Conservation (phyloP, 495 filamentous ascomycete genomes). For the Penicillium ochrochloron region DNA sequence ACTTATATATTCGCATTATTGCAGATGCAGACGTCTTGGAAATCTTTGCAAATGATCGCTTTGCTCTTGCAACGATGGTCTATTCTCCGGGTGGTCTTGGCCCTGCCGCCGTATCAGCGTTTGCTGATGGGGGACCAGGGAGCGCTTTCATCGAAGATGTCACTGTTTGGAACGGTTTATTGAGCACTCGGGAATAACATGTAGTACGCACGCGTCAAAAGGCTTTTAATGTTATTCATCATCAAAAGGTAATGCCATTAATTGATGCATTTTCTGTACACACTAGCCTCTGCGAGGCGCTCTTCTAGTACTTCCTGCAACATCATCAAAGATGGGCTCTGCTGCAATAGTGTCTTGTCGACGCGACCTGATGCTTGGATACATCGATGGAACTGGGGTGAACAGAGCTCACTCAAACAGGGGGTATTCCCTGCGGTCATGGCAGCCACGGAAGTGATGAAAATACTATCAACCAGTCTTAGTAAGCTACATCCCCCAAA, state of each 20-base stretch:
- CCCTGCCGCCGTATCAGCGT: neutral
- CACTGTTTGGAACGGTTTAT: neutral
- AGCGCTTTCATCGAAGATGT: neutral
- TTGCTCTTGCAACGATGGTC: neutral
- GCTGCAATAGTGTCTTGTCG: neutral
- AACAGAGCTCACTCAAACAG: neutral
- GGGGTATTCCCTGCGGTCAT: neutral
- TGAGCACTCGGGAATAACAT: neutral
- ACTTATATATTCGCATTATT: neutral
- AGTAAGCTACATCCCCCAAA: neutral
- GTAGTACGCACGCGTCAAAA: neutral
- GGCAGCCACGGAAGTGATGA: neutral
- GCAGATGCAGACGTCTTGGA: neutral
- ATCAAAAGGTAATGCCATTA: neutral
- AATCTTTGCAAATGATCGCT: neutral
- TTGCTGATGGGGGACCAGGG: neutral
- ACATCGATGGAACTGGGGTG: neutral
- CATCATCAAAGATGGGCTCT: conserved; percentile 2
- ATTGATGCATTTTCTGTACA: neutral
- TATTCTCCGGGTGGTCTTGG: neutral
- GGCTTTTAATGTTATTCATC: neutral
- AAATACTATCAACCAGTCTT: neutral
- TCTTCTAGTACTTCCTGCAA: conserved; percentile 4
- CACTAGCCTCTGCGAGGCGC: neutral
- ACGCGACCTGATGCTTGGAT: neutral